Percentiles rank a stretch among this genome's conserved stretches.
Evolutionary conservation across 176 grass and related monocot genomes (phyloP).

Genomic region (Bonia amplexicaulis): DNA sequence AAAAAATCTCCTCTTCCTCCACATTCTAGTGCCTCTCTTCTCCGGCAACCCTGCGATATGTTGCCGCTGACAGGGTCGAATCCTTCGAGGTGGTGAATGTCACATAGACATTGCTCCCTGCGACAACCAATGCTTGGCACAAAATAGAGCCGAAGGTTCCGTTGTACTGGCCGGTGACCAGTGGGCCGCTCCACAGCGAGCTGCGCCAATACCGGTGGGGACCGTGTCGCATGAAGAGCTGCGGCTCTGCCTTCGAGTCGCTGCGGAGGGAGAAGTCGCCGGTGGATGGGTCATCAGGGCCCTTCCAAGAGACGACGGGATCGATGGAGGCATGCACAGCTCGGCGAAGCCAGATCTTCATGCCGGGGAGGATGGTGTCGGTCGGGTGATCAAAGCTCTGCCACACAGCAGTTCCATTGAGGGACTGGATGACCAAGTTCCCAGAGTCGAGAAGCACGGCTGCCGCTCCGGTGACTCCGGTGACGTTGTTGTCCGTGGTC

Average conservation of each 20-base stretch:
- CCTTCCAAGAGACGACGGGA: neutral
- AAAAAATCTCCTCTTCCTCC: neutral
- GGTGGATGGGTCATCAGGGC: slow-evolving; percentile 3
- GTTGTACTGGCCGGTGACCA: neutral
- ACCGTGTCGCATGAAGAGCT: neutral
- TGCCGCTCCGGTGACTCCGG: too few relatives aligned
- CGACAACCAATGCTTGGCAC: neutral
- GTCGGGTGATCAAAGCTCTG: slow-evolving; percentile 46
- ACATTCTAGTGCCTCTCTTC: slow-evolving; percentile 25
- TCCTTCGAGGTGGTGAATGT: neutral
- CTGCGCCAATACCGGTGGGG: neutral
- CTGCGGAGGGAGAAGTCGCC: slow-evolving; percentile 2
- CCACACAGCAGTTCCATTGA: neutral
- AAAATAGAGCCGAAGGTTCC: neutral
- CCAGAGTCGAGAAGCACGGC: slow-evolving; percentile 7
- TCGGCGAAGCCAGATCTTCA: neutral
- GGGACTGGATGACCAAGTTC: slow-evolving; percentile 30
- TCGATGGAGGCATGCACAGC: too few relatives aligned
- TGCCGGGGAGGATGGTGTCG: slow-evolving; percentile 9
- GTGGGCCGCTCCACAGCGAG: neutral
- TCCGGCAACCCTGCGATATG: slow-evolving; percentile 31
- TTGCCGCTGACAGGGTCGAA: neutral
- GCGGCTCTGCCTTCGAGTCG: neutral
- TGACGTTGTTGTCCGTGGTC: neutral
- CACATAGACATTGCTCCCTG: neutral